Conservation (phyloP, 2,329 filamentous ascomycete species). For the Talaromyces verruculosus region DNA sequence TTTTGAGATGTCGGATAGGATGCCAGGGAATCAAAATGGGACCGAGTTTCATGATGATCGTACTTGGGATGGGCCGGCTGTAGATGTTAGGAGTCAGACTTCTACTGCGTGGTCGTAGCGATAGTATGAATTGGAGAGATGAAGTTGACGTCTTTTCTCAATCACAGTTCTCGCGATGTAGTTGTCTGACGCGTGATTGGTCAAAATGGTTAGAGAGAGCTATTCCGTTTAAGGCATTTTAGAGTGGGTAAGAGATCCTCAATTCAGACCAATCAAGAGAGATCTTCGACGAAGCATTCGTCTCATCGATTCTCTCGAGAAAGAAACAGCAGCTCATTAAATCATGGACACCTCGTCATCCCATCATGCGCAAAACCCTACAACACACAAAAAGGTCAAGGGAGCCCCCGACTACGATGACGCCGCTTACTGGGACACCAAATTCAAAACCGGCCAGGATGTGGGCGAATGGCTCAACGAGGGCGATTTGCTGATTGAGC, state of each 20-base stretch:
- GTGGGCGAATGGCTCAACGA: conserved; percentile 42
- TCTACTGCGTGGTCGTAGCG: background rate
- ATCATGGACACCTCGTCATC: background rate
- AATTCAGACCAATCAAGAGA: background rate
- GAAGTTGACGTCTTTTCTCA: background rate
- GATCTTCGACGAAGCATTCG: background rate
- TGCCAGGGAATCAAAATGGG: background rate
- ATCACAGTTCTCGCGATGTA: background rate
- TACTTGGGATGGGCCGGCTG: conserved; percentile 3
- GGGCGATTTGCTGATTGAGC: conserved; percentile 34
- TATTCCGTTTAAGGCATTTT: background rate
- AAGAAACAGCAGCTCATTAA: background rate
- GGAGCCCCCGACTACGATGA: conserved; percentile 37
- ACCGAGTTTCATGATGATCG: conserved; percentile 9
- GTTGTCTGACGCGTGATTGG: background rate
- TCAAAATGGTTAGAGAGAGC: too few species aligned
- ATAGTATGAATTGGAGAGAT: background rate
- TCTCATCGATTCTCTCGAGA: background rate
- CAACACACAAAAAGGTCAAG: background rate
- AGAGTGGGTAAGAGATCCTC: background rate
- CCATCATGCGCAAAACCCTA: background rate
- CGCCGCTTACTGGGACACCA: conserved; percentile 35
- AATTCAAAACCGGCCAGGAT: conserved; percentile 38
- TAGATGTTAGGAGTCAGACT: conserved; percentile 10
- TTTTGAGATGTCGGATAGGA: background rate